A percentile compares a stretch with the other conserved stretches of the same genome.
Evolutionary conservation across 176 grass and related monocot genomes (phyloP).

Genomic region (Eragrostis nindensis): DNA sequence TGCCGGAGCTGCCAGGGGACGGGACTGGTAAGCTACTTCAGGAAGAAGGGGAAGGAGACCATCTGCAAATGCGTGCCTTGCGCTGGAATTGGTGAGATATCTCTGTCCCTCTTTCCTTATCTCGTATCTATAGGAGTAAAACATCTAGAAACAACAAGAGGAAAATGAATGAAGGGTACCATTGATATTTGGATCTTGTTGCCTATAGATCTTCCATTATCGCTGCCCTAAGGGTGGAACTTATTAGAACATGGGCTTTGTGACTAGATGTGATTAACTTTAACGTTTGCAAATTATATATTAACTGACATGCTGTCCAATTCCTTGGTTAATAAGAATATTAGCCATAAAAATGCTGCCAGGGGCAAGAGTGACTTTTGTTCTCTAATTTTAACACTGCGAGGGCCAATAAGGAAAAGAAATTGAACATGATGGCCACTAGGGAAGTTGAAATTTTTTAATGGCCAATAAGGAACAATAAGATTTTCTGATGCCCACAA

Average conservation of each 20-base stretch:
- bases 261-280: neutral
- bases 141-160: neutral
- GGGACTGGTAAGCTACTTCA: slow-evolving; percentile 89
- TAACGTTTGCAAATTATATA: too few relatives aligned
- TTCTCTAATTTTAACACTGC: too few relatives aligned
- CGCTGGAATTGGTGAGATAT: slow-evolving; percentile 72
- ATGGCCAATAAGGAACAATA: too few relatives aligned
- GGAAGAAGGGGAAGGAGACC: slow-evolving; percentile 86
- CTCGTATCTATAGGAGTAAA: neutral
- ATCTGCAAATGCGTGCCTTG: slow-evolving; percentile 97
- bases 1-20: slow-evolving; percentile 96
- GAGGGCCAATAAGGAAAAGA: too few relatives aligned
- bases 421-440: too few relatives aligned
- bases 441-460: too few relatives aligned
- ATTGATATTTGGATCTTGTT: slow-evolving; percentile 4
- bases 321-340: too few relatives aligned
- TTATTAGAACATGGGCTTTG: neutral
- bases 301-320: too few relatives aligned
- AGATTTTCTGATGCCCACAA: too few relatives aligned
- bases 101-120: slow-evolving; percentile 6
- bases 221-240: neutral
- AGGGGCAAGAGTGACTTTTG: too few relatives aligned
- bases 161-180: neutral
- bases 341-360: too few relatives aligned
- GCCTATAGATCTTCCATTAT: neutral